Evolutionary conservation across 805 yeast species (phyloP), one percentile per base, ranked within the genome.

Genomic region (Wickerhamomyces kurtzmanii): DNA sequence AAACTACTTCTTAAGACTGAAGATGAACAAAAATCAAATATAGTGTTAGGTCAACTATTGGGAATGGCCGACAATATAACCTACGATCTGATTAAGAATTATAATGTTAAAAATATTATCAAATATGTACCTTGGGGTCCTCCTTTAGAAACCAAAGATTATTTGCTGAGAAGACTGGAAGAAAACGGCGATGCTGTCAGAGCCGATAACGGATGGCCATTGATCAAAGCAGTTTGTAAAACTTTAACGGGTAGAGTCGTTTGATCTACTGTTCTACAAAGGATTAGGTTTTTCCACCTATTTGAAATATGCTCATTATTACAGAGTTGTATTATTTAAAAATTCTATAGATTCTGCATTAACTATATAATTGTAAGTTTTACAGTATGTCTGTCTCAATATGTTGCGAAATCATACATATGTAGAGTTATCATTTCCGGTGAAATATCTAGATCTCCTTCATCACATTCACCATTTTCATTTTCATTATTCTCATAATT

Each of bases 101-200:
- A 80, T 39, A 64, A 71, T 24, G 81, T 71, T 24, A 72, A 67
- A 36, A 84, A 84, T 46, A 77, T 87, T 30, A 77, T 89, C 57
- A 89, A 89, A 59, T 87, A 89, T 51, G 96, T 87, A 37, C 94
- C 96, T 12, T 87, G 96, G 96, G 96, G 96, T 8, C 96, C 96
- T 19, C 93, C 94, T 31, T 57, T 73, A 41, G 96, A 89, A 58
- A 86, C 96, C 33, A 85, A 83, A 59, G 94, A 84, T 42, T 87
- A 87, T 50, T 59, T 87, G 36, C 62, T 77, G 37, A 76, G 97
- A 63, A 73, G 97, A 59, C 63, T 87, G 37, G 96, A 87, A 59
- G 97, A 87, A 59, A 87, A 87, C 49, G 96, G 96, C 15, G 96
- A 87, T 55, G 94, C 95, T 8, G 93, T 84, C 6, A 76, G 89